Base-by-base conservation (phyloP, 805 yeast species). In the Lipomyces yamanashiensis region DNA sequence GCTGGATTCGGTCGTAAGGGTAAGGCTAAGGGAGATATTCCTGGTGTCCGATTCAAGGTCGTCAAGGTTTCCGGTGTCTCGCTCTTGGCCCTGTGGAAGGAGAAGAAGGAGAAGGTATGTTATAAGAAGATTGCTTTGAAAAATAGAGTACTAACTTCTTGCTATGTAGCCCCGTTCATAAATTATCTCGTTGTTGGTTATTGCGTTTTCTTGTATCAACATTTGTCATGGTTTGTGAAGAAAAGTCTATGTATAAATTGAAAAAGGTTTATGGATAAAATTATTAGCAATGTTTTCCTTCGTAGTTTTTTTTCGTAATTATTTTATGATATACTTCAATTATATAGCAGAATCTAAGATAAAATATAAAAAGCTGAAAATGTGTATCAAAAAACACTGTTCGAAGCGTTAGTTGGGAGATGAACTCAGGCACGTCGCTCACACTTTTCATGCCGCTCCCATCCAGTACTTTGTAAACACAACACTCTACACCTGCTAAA, bases 1-100 rank as follows among this genome's bases (percentile, higher is more conserved):
- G 98, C 99, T 79, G 99, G 99, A 88, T 95, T 95, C 92, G 99
- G 99, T 91, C 92, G 98, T 87, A 95, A 97, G 88, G 99, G 99
- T 87, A 95, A 95, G 88, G 99, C 99, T 83, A 95, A 95, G 96
- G 99, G 99, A 88, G 99, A 95, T 92, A 93, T 95, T 80, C 99
- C 99, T 83, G 99, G 99, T 91, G 99, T 95, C 81, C 95, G 99
- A 90, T 95, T 95, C 92, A 95, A 95, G 90, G 99, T 95, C 81
- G 99, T 95, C 82, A 95, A 95, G 88, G 99, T 95, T 77, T 90
- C 99, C 77, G 99, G 99, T 90, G 99, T 96, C 79, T 95, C 99
- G 77, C 88, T 95, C 83, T 87, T 92, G 81, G 99, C 99, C 82
- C 88, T 95, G 84, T 95, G 97, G 98, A 95, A 93, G 88, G 99